phyloP scores from a whole-genome alignment of 2,329 filamentous ascomycete genomes.

The Alternaria consortialis region DNA sequence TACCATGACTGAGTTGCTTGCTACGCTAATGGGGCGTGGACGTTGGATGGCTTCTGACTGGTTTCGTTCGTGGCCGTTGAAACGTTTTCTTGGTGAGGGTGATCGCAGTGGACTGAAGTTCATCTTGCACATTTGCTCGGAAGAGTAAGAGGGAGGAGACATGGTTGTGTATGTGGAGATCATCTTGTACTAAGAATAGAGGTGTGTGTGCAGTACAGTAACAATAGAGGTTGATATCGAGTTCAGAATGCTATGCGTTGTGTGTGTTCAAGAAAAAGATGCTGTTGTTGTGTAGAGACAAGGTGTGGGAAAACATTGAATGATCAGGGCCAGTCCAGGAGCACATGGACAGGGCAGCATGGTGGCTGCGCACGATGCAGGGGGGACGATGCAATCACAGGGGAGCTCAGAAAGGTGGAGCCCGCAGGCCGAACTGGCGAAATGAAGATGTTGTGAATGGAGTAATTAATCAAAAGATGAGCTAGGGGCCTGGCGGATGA shows the following conservation, averaged over 20 bases:
- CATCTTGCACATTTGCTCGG: conserved; percentile 29
- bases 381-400: conserved; percentile 32
- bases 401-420: conserved; percentile 22
- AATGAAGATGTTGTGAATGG: conserved; percentile 26
- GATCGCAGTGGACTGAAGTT: conserved; percentile 32
- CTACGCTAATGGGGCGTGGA: conserved; percentile 30
- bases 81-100: conserved; percentile 20
- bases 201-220: conserved; percentile 12
- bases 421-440: conserved; percentile 14
- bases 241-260: conserved; percentile 6
- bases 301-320: conserved; percentile 21
- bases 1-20: conserved; percentile 20
- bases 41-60: conserved; percentile 34
- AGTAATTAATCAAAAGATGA: conserved; percentile 15
- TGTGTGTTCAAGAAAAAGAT: conserved; percentile 10
- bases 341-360: conserved; percentile 19
- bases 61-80: conserved; percentile 32
- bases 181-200: conserved; percentile 17
- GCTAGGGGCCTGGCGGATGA: conserved; percentile 16
- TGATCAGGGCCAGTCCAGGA: conserved; percentile 25
- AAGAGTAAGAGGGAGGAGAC: conserved; percentile 20
- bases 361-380: conserved; percentile 24
- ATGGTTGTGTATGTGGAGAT: conserved; percentile 31
- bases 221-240: conserved; percentile 9
- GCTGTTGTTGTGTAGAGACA: conserved; percentile 15